Percentiles rank a stretch among this genome's conserved stretches.
Evolutionary conservation across 371 early-diverging fungal genomes (phyloP).

Genomic region (Mortierella sp.): DNA sequence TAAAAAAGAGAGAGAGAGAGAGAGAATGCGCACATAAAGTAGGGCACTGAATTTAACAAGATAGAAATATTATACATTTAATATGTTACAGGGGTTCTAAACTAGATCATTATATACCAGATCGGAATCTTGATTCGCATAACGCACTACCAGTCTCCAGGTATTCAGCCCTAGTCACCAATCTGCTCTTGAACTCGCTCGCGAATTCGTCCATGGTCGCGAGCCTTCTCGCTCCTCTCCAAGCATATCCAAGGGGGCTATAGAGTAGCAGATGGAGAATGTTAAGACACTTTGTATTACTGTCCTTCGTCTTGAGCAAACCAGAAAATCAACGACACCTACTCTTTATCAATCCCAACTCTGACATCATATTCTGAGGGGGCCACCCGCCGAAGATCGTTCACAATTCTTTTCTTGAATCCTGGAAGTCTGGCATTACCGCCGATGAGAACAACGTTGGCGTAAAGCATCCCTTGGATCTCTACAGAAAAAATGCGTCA

Average conservation of each 20-base stretch:
- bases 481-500: constrained; percentile 52
- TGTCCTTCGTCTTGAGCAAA: not conserved
- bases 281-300: not conserved
- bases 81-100: constrained; percentile 5
- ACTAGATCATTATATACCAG: constrained; percentile 22
- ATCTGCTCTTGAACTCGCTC: constrained; percentile 60
- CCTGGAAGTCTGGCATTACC: constrained; percentile 82
- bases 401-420: constrained; percentile 72
- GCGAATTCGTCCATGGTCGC: constrained; percentile 59
- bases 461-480: constrained; percentile 76
- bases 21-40: not conserved
- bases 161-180: constrained; percentile 71
- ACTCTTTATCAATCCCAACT: constrained; percentile 72
- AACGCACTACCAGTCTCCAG: constrained; percentile 69
- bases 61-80: constrained; percentile 2
- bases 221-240: constrained; percentile 66
- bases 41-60: not conserved
- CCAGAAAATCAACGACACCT: constrained; percentile 41
- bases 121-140: constrained; percentile 57
- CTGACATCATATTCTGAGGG: constrained; percentile 76
- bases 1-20: no score
- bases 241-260: constrained; percentile 68
- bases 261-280: not conserved
- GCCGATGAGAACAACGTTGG: constrained; percentile 83
- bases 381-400: constrained; percentile 74